Evolutionary conservation across 2,329 filamentous ascomycete genomes (phyloP), one percentile per base, ranked within the genome.

Genomic region (Teratosphaeria epicoccoides): DNA sequence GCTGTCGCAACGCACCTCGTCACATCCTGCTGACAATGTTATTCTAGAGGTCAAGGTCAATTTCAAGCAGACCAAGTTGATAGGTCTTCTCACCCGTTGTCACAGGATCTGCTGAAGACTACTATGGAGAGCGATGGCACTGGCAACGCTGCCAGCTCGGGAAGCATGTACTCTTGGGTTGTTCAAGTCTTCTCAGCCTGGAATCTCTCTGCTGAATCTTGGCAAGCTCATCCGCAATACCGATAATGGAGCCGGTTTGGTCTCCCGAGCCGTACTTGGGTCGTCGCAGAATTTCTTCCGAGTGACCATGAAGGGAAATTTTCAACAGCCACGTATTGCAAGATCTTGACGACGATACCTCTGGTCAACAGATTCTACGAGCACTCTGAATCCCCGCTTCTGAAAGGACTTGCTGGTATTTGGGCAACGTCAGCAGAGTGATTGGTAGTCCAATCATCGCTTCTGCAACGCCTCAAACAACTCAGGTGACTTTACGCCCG

Each of bases 1-100:
- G 33, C 17, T 7, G n/a, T n/a, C n/a, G n/a, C n/a, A n/a, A n/a
- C n/a, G n/a, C n/a, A n/a, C n/a, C n/a, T n/a, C n/a, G n/a, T n/a
- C n/a, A n/a, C n/a, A n/a, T n/a, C n/a, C n/a, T n/a, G n/a, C n/a
- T n/a, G n/a, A n/a, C n/a, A 40, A 40, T 17, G 20, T 9, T 40
- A 20, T 6, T 9, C n/a, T 17, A 11, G 69, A 69, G 7, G 76
- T 83, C 20, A 74, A 75, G 45, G 73, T 71, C 57, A 84, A 84
- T 60, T 84, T 77, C 61, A 78, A 78, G 52, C 80, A 84, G 64
- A 82, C 79, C 0, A 84, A 84, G 62, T 71, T 82, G 17, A 65
- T 83, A 26, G 77, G 76, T 1, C 61, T 82, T 52, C 83, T 84
- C 61, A 80, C 78, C 0, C 73, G 79, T 73, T 76, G 40, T 79